Evolutionary conservation across 2,329 filamentous ascomycete genomes (phyloP), one percentile per base, ranked within the genome.

Genomic region (Knufia petricola): DNA sequence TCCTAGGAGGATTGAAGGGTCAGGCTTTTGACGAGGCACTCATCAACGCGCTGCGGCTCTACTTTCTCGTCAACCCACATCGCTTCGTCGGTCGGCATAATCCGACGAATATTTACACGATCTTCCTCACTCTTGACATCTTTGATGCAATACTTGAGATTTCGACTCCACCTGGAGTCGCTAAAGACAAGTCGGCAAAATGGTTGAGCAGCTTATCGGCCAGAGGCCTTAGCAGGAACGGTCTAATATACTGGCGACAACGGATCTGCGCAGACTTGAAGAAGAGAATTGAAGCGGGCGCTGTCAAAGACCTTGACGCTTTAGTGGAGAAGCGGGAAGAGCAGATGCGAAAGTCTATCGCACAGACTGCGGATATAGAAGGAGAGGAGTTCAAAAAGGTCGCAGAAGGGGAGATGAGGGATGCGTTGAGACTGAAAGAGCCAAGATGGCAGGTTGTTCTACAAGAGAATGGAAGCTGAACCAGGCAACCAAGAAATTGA

Each of bases 51-150:
- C 50, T 52, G 13, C 41, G 50, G 23, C n/a, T 44, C 12, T 52
- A 50, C 37, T 52, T 52, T 21, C 37, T 52, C n/a, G 36, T 52
- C 36, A 46, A 52, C 15, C 50, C 50, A 10, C n/a, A 19, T 15
- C 47, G 50, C 28, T 32, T 52, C 8, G 21, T 37, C 6, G 46
- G 50, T 20, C 31, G 47, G n/a, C 50, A 50, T 15, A 52, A 49
- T 20, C 46, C 48, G 13, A 50, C 47, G 15, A 42, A 52, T 15
- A 37, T 49, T 17, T 48, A 52, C 42, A 50, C 46, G 7, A 50
- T 49, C 28, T 52, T 50, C 26, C 34, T 52, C 26, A 45, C 46
- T 40, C 50, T 52, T 10, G 50, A 46, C 13, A 43, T 48, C 12
- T 50, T 52, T 10, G 47, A 52, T 34, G 46, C 30, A 3, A 3